Percentiles rank a stretch among this genome's conserved stretches.
phyloP scores from a whole-genome alignment of 2,329 filamentous ascomycete species.

The Macrophomina pseudophaseolina region DNA sequence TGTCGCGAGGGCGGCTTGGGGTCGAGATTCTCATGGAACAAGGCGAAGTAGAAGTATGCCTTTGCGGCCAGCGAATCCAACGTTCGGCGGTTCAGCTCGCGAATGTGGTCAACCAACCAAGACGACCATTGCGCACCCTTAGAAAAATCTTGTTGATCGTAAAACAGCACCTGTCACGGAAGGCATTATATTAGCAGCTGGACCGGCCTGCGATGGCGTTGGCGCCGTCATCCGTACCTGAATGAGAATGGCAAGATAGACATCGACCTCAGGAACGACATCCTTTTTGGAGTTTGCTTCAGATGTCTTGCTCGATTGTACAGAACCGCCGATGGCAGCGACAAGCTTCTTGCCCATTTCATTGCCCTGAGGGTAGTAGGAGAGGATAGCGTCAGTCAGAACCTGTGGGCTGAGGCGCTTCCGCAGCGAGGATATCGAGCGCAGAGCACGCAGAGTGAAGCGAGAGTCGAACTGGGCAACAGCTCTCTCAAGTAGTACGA shows the following conservation, averaged over 20 bases:
- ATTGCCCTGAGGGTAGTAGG: slow-evolving; percentile 75
- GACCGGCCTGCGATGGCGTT: not conserved
- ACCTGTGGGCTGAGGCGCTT: slow-evolving; percentile 87
- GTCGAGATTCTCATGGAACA: slow-evolving; percentile 90
- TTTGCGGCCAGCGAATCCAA: slow-evolving; percentile 92
- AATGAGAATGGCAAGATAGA: slow-evolving; percentile 81
- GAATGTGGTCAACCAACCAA: slow-evolving; percentile 81
- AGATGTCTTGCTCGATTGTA: slow-evolving; percentile 49
- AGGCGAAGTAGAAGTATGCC: slow-evolving; percentile 96
- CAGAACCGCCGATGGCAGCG: slow-evolving; percentile 65
- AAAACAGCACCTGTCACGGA: slow-evolving; percentile 75
- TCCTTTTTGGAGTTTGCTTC: slow-evolving; percentile 75
- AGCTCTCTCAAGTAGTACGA: slow-evolving; percentile 86
- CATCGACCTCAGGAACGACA: slow-evolving; percentile 82
- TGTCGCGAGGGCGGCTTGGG: slow-evolving; percentile 87
- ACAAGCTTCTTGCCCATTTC: slow-evolving; percentile 73
- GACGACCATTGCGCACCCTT: slow-evolving; percentile 84
- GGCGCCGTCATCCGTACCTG: slow-evolving; percentile 38
- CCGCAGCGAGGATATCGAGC: slow-evolving; percentile 93
- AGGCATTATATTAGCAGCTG: slow-evolving; percentile 29
- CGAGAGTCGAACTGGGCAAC: slow-evolving; percentile 92
- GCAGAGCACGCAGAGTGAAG: slow-evolving; percentile 91
- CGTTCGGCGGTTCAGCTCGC: slow-evolving; percentile 88
- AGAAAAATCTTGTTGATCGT: slow-evolving; percentile 81
- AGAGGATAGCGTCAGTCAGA: slow-evolving; percentile 77